phyloP scores from a whole-genome alignment of 371 early-diverging fungal genomes.

The Capillidium heterosporum region DNA sequence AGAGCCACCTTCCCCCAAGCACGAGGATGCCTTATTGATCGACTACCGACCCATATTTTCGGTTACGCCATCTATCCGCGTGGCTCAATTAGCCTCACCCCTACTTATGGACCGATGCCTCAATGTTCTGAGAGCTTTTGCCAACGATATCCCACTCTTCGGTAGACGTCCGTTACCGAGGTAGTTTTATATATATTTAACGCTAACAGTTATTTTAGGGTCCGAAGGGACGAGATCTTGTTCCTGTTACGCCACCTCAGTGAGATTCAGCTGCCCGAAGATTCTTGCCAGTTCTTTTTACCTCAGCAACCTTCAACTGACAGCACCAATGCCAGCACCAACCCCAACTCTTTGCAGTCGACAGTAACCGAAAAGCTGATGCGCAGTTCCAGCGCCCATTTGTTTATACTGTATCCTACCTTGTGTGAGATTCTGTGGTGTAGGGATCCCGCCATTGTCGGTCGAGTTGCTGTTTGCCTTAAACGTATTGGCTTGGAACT shows the following conservation, averaged over 20 bases:
- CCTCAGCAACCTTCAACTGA: not conserved
- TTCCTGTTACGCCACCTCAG: conserved; percentile 41
- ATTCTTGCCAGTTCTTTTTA: conserved; percentile 11
- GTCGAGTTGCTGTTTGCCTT: conserved; percentile 8
- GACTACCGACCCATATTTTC: not conserved
- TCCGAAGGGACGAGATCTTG: conserved; percentile 54
- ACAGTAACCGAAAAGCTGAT: conserved; percentile 25
- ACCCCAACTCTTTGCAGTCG: conserved; percentile 7
- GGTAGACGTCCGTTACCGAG: conserved; percentile 67
- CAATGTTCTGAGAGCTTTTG: conserved; percentile 42
- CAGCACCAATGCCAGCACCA: not conserved
- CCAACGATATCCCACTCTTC: conserved; percentile 46
- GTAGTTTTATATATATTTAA: conserved; percentile 18
- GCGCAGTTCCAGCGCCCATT: conserved; percentile 39
- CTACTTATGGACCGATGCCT: conserved; percentile 50
- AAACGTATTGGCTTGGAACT: conserved; percentile 8
- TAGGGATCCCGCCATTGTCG: conserved; percentile 7
- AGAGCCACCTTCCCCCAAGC: not conserved
- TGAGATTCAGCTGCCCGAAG: conserved; percentile 31
- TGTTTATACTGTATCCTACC: conserved; percentile 42
- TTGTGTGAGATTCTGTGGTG: conserved; percentile 7
- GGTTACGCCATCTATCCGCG: conserved; percentile 22
- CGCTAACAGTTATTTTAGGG: conserved; percentile 16
- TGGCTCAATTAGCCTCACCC: conserved; percentile 45
- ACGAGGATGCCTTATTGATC: no score